These are phyloP conservation scores for Fusarium goolgardi DNA, from an alignment of 2,329 filamentous ascomycete genomes.

Conservation along the genomic window DNA sequence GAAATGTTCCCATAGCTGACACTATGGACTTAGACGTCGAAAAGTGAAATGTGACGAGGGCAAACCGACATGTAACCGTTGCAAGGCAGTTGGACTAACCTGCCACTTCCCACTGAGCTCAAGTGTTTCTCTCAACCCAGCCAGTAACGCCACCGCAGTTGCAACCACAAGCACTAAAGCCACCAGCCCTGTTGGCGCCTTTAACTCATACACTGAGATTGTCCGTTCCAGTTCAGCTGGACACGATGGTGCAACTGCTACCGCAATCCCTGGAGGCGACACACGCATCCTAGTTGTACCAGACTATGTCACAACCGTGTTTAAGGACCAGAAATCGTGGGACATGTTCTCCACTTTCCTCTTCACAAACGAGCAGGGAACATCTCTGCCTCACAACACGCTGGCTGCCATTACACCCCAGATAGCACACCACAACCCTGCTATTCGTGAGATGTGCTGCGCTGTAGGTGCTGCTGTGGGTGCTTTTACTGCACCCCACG, in stretches of 20 bases:
- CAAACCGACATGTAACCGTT: slow-evolving; percentile 36
- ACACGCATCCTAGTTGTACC: slow-evolving; percentile 32
- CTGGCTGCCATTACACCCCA: slow-evolving; percentile 39
- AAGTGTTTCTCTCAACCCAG: neutral
- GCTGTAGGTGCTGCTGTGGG: slow-evolving; percentile 35
- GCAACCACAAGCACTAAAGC: neutral
- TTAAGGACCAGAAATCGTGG: slow-evolving; percentile 41
- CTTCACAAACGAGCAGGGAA: slow-evolving; percentile 33
- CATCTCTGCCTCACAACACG: slow-evolving; percentile 34
- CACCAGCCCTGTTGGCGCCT: neutral
- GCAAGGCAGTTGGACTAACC: slow-evolving; percentile 19
- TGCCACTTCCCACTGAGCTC: slow-evolving; percentile 31
- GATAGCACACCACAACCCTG: slow-evolving; percentile 31
- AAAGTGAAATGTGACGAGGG: slow-evolving; percentile 44
- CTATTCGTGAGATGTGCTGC: slow-evolving; percentile 39
- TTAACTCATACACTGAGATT: slow-evolving; percentile 3
- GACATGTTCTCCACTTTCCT: slow-evolving; percentile 41
- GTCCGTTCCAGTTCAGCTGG: neutral
- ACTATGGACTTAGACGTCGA: slow-evolving; percentile 27
- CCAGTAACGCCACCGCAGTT: neutral
- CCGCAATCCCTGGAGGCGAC: slow-evolving; percentile 12
- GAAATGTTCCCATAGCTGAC: neutral
- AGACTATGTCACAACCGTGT: slow-evolving; percentile 29
- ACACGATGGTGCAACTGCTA: neutral
- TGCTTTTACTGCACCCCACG: slow-evolving; percentile 25